phyloP scores from a whole-genome alignment of 345 rosid species.

The Salix viminalis region DNA sequence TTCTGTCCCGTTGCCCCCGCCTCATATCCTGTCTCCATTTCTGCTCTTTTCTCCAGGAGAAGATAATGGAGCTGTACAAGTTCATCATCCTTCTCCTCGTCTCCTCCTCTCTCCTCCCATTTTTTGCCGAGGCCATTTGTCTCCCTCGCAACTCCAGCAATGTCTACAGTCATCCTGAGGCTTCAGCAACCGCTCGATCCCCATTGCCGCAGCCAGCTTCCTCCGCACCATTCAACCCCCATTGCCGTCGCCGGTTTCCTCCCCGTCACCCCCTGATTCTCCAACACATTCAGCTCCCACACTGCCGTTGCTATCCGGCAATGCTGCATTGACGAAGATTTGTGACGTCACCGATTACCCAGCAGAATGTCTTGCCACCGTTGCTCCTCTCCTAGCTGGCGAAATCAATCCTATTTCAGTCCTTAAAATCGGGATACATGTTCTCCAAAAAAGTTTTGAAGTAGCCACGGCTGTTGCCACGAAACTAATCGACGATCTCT shows the following conservation, averaged over 20 bases:
- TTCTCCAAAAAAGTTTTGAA: not conserved
- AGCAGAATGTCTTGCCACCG: not conserved
- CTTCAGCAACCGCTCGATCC: not conserved
- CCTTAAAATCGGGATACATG: constrained; percentile 16
- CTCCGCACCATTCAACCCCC: not conserved
- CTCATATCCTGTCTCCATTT: not conserved
- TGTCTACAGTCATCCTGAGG: too few species aligned
- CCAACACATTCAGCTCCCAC: not conserved
- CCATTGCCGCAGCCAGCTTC: not conserved
- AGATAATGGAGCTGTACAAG: constrained; percentile 1
- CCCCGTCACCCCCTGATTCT: not conserved
- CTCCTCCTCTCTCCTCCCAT: not conserved
- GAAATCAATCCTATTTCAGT: not conserved
- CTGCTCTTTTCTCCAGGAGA: not conserved
- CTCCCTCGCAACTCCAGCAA: not conserved
- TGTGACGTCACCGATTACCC: constrained; percentile 4
- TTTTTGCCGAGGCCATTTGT: not conserved
- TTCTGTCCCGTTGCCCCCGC: too few species aligned
- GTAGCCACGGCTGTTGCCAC: not conserved
- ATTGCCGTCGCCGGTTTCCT: not conserved
- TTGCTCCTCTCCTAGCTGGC: constrained; percentile 1
- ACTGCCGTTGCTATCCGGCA: not conserved
- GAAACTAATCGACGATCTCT: not conserved
- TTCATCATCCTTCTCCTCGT: not conserved
- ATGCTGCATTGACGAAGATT: not conserved